Evolutionary conservation across 768 basidiomycete species (phyloP), one percentile per base, ranked within the genome.

Genomic region (Calocera viscosa): DNA sequence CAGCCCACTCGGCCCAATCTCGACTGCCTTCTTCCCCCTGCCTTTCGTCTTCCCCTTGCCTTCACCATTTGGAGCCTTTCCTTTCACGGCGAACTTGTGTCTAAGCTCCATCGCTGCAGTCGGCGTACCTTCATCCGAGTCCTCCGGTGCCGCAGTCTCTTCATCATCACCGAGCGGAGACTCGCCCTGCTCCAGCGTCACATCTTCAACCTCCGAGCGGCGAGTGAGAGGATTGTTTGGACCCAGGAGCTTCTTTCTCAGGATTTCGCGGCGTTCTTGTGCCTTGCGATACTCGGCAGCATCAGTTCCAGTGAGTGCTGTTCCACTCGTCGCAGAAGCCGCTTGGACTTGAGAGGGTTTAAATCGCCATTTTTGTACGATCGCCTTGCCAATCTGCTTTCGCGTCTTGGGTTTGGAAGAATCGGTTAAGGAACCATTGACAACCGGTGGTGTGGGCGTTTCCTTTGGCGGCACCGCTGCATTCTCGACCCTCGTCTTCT

Each of bases 1-100:
- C 73, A 86, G 73, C 0, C 89, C 90, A 68, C 84, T 82, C 0
- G 89, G 87, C 1, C 90, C 90, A 26, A 87, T 68, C 67, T 80
- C 81, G 32, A 76, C 76, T 1, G 67, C 70, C 78, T 72, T 72
- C 53, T 71, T 74, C 68, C 65, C 67, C 67, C 69, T 75, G 14
- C 43, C 70, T 19, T 64, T 73, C 49, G 60, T 69, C 68, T 73
- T 75, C 65, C 49, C 63, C 32, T 68, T 63, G 24, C 38, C 34
- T 38, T 35, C 41, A 22, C 43, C 34, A 1, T 19, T 32, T 63
- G 7, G 24, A 43, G 73, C 67, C 67, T 79, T 82, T 66, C 71
- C 72, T 71, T 78, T 81, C 24, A n/a, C 24, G 19, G 22, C 68
- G 70, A 39, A 38, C 32, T 64, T 35, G 8, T 68, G 30, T 24